A percentile compares a stretch with the other conserved stretches of the same genome.
phyloP scores from a whole-genome alignment of 192 early-diverging fungal genomes.

The Haplosporangium gracile region DNA sequence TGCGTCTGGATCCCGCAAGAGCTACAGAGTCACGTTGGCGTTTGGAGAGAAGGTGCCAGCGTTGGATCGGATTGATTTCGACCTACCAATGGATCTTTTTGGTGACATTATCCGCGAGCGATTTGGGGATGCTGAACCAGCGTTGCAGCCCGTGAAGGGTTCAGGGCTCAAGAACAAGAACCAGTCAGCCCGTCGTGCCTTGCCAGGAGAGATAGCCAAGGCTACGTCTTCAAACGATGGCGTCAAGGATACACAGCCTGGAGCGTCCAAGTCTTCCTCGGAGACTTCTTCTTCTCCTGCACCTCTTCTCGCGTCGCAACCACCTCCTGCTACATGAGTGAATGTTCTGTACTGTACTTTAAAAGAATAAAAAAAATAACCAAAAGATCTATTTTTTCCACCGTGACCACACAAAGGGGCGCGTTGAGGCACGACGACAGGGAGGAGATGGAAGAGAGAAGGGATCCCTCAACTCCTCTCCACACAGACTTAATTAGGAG shows the following conservation, averaged over 20 bases:
- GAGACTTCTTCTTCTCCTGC: background rate
- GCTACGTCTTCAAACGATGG: background rate
- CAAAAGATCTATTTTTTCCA: background rate
- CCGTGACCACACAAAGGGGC: background rate
- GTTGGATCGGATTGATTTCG: conserved; percentile 43
- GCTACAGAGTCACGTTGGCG: conserved; percentile 53
- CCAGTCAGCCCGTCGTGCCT: background rate
- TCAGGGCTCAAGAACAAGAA: background rate
- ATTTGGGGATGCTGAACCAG: background rate
- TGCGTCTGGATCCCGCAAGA: conserved; percentile 56
- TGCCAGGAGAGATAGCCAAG: background rate
- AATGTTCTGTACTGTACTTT: background rate
- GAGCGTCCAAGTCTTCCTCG: background rate
- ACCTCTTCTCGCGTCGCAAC: background rate
- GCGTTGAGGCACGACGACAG: background rate
- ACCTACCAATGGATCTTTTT: conserved; percentile 51
- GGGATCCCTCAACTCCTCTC: background rate
- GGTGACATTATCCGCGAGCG: conserved; percentile 49
- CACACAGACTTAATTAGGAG: background rate
- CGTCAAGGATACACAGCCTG: background rate
- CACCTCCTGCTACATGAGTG: background rate
- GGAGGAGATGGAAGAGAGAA: background rate
- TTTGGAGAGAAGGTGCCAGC: conserved; percentile 60
- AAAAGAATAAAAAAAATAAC: background rate
- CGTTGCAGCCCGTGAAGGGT: background rate